Evolutionary conservation across 2,329 filamentous ascomycete species (phyloP), one percentile per base, ranked within the genome.

Genomic region (Fusarium fracticaudum): DNA sequence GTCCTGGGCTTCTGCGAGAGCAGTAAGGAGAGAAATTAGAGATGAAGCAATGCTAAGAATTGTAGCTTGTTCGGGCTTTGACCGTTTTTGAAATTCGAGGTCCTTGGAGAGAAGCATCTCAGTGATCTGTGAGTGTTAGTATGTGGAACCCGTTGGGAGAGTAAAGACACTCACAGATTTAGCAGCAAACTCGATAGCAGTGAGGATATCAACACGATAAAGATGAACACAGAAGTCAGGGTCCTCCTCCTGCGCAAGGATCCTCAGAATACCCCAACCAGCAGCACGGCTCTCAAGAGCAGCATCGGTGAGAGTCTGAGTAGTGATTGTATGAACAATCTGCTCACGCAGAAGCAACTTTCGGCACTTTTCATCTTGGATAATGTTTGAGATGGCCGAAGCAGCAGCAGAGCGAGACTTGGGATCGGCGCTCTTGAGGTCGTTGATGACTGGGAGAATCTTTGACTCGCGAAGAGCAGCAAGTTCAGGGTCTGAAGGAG

Each of bases 341-440:
- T 92, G 89, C 81, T 93, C 91, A 29, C 91, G 85, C 68, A 93
- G 83, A 29, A 93, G 85, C 64, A 93, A 80, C 81, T 92, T 92
- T 72, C 91, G 87, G 77, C 89, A 91, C 74, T 85, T 88, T 35
- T 85, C 78, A 75, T 93, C 90, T 63, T 90, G 87, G 58, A 92
- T 87, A 59, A 91, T 87, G 81, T 89, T 91, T 66, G 87, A 86
- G 59, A 92, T 86, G 31, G 90, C 90, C 22, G 83, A 82, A 13
- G 91, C 90, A 17, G 91, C 91, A 5, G 87, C 79, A 11, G 88
- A 87, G 62, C 91, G 87, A n/a, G 86, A 86, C 79, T 89, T 90
- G 57, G 88, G 84, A 47, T 92, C 88, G 40, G 88, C 78, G 77
- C 87, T 90, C 77, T 89, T 86, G 45, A 93, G 83, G 73, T 91